Evolutionary conservation across 371 early-diverging fungal species (phyloP).

Genomic region (Massospora cicadina): DNA sequence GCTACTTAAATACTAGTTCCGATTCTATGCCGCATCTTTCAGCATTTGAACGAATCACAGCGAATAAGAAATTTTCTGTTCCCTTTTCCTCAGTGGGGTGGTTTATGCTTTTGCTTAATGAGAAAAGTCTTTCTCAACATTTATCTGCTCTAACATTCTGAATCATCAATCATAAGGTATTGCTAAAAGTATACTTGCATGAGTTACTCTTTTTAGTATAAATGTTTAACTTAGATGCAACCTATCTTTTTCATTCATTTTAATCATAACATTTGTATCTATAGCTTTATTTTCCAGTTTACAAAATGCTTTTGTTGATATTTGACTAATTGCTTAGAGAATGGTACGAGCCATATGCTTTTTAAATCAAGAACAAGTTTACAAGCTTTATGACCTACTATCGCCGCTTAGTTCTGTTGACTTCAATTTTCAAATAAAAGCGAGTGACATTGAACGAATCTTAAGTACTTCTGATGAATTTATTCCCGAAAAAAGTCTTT

Average conservation of each 20-base stretch:
- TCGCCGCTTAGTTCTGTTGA: not conserved
- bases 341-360: conserved; percentile 6
- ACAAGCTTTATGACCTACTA: not conserved
- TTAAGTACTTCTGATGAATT: not conserved
- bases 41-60: not conserved
- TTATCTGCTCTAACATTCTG: not conserved
- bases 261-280: too few relatives aligned
- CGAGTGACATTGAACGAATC: not conserved
- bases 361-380: not conserved
- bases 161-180: not conserved
- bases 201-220: too few relatives aligned
- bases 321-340: not conserved
- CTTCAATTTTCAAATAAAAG: not conserved
- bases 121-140: not conserved
- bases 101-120: not conserved
- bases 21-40: not conserved
- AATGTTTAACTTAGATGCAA: too few relatives aligned
- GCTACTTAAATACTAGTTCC: not conserved
- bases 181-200: too few relatives aligned
- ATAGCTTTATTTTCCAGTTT: too few relatives aligned
- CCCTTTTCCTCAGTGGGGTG: not conserved
- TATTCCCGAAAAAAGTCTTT: not conserved
- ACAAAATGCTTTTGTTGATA: not conserved
- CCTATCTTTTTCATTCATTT: too few relatives aligned
- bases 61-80: not conserved